Evolutionary conservation across 164 flowering plant species (phyloP), one percentile per base, ranked within the genome.

Genomic region (Tetrastigma voinierianum): DNA sequence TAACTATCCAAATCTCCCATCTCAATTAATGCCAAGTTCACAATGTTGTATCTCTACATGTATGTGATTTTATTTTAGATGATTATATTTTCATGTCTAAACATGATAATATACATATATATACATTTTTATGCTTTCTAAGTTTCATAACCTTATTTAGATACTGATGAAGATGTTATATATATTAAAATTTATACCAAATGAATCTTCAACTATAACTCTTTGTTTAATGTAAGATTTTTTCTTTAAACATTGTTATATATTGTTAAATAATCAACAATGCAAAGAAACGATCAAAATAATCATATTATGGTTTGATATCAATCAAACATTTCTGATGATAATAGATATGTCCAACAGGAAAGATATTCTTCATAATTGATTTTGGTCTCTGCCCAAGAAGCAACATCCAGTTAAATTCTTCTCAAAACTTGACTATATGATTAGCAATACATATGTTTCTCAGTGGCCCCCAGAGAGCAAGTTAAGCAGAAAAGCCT

Each of bases 401-500:
- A 93, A n/a, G n/a, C n/a, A 89, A 66, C 98, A 96, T 67, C 99
- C 98, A 44, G 88, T 67, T 69, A 98, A 96, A 56, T 91, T 93
- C 80, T 96, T 96, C 82, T 96, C 86, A 96, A 96, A 77, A 96
- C 94, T 77, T 96, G 76, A 96, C 99, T 14, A 96, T 97, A 63
- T 76, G 99, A 96, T 66, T 93, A 98, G 40, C n/a, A 96, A 98
- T 74, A 96, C 99, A 0, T 98, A 96, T 74, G 99, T 51, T 96
- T 96, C 78, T 96, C 99, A 10, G 98, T 96, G 53, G n/a, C n/a
- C 99, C 99, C 45, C 91, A 98, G 9, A 81, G 99, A 67, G 99
- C 99, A n/a, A n/a, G n/a, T n/a, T n/a, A n/a, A 45, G 99, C 99
- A 21, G 99, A 96, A 68, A 96, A 96, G 81, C n/a, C 90, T 96